These are phyloP conservation scores for Diacronema lutheri DNA, from an alignment of 78 protist species.

Conservation along the genomic window DNA sequence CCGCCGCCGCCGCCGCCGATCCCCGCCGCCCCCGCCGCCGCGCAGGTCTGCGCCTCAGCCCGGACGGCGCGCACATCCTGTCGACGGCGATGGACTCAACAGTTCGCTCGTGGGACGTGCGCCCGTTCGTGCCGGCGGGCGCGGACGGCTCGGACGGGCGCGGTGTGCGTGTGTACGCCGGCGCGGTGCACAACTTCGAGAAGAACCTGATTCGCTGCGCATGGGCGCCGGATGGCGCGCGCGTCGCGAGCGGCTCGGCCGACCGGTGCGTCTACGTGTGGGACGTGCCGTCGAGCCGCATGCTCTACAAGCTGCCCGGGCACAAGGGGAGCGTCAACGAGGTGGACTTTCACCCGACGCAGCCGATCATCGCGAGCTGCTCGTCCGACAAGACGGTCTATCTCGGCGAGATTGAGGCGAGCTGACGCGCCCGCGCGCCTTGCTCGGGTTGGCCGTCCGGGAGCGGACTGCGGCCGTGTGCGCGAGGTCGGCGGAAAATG, in stretches of 20 bases:
- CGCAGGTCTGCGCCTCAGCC: background rate
- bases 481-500: no score
- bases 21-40: no score
- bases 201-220: background rate
- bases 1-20: no score
- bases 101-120: conserved; percentile 27
- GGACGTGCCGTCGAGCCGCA: background rate
- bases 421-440: no score
- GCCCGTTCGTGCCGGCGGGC: background rate
- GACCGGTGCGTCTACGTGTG: conserved; percentile 22
- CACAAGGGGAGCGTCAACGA: conserved; percentile 22
- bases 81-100: conserved; percentile 26
- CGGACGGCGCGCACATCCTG: background rate
- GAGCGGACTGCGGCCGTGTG: no score
- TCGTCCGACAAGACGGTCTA: background rate
- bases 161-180: background rate
- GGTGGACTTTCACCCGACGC: conserved; percentile 22
- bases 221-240: background rate
- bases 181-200: conserved; percentile 19
- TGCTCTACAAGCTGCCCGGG: conserved; percentile 31
- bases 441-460: no score
- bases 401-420: conserved; percentile 20
- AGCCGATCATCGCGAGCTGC: conserved; percentile 16
- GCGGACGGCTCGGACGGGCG: background rate
- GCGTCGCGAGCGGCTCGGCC: background rate